phyloP scores from a whole-genome alignment of 2,329 filamentous ascomycete species.

The Venturia effusa region DNA sequence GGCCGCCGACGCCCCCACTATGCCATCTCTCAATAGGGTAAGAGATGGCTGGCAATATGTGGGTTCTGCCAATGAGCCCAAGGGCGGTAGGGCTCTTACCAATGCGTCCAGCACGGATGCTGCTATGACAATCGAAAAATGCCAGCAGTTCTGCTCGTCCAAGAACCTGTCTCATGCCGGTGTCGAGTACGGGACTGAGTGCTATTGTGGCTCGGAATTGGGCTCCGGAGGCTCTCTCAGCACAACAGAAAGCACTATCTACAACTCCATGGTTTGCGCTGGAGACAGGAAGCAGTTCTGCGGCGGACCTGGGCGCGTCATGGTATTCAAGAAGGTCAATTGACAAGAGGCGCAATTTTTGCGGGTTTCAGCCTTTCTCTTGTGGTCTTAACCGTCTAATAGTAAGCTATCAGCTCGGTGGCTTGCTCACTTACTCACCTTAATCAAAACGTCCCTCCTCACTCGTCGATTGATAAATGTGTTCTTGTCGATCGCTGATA shows the following conservation, averaged over 20 bases:
- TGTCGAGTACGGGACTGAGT: conserved; percentile 23
- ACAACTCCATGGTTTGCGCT: conserved; percentile 18
- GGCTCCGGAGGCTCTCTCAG: conserved; percentile 15
- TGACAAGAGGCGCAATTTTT: conserved; percentile 7
- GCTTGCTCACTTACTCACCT: no score
- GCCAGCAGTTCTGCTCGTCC: conserved; percentile 21
- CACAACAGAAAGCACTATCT: conserved; percentile 18
- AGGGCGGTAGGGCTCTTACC: conserved; percentile 18
- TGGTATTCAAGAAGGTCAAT: conserved; percentile 17
- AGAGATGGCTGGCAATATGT: conserved; percentile 22
- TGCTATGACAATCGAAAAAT: conserved; percentile 24
- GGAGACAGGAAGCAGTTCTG: conserved; percentile 19
- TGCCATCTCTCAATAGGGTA: conserved; percentile 16
- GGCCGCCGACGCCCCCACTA: conserved; percentile 19
- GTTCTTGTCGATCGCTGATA: no score
- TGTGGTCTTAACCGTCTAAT: neutral
- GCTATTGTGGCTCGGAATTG: conserved; percentile 23
- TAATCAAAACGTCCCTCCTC: no score
- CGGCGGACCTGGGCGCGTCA: conserved; percentile 17
- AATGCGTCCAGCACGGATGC: conserved; percentile 16
- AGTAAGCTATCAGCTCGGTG: no score
- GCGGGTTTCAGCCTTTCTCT: neutral
- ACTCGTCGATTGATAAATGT: no score
- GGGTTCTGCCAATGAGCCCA: conserved; percentile 26
- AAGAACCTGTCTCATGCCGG: conserved; percentile 21